Conservation (phyloP, 2,329 filamentous ascomycete species). For the Xylariaceae sp. region DNA sequence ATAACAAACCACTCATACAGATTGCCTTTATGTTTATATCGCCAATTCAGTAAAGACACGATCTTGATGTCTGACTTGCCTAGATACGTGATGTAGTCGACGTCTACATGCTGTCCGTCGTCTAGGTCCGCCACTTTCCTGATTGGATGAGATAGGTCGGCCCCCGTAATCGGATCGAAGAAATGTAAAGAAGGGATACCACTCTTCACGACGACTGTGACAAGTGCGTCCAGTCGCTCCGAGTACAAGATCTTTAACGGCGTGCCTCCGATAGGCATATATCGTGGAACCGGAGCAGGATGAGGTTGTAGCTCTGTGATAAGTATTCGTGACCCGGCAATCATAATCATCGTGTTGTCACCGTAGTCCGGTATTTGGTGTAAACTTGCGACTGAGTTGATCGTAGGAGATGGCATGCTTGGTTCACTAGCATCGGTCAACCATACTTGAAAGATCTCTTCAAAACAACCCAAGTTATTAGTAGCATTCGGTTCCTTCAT, state of each 20-base stretch:
- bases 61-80: conserved; percentile 65
- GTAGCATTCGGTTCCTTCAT: conserved; percentile 31
- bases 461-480: conserved; percentile 40
- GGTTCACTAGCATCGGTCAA: conserved; percentile 57
- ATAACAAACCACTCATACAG: conserved; percentile 69
- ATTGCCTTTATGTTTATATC: conserved; percentile 61
- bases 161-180: conserved; percentile 62
- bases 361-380: conserved; percentile 48
- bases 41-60: conserved; percentile 69
- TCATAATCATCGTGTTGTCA: conserved; percentile 55
- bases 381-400: conserved; percentile 57
- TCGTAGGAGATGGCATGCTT: conserved; percentile 52
- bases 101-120: conserved; percentile 37
- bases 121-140: conserved; percentile 37
- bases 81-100: conserved; percentile 62
- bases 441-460: conserved; percentile 56
- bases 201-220: conserved; percentile 57
- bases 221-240: conserved; percentile 56
- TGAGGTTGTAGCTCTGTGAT: conserved; percentile 57
- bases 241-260: conserved; percentile 63
- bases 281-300: conserved; percentile 42
- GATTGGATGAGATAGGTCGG: conserved; percentile 55
- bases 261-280: conserved; percentile 46
- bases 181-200: conserved; percentile 60
- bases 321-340: conserved; percentile 58